These are phyloP conservation scores for Rhodosporidiobolus odoratus DNA, from an alignment of 768 basidiomycete genomes.

Conservation along the genomic window DNA sequence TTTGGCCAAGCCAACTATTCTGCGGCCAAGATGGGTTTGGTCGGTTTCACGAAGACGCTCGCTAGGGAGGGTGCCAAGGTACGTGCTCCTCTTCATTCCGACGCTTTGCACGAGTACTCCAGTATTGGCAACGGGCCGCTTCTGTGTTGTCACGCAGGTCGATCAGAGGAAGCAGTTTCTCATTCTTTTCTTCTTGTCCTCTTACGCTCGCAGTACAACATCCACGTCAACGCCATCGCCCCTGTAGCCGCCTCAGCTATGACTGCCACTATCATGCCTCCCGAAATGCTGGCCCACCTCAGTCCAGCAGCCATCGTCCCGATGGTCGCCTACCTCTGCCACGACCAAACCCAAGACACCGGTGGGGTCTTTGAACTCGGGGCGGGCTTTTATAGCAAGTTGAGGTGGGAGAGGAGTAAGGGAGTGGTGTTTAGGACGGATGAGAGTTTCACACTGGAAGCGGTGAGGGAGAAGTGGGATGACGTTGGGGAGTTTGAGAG, in stretches of 20 bases:
- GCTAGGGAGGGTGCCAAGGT: conserved; percentile 80
- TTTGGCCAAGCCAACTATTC: conserved; percentile 83
- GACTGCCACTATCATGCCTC: conserved; percentile 85
- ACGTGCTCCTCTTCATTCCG: not conserved
- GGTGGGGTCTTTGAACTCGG: conserved; percentile 88
- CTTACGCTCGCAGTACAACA: conserved; percentile 51
- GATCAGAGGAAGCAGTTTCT: too few species aligned
- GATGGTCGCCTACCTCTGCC: conserved; percentile 74
- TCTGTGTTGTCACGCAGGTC: too few species aligned
- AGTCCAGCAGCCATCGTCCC: conserved; percentile 90
- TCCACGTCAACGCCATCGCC: conserved; percentile 78
- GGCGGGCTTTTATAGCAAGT: conserved; percentile 82
- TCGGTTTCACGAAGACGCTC: conserved; percentile 86
- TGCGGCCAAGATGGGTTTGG: conserved; percentile 93
- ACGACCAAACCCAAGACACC: conserved; percentile 52
- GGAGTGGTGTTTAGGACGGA: conserved; percentile 88
- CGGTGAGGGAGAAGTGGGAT: conserved; percentile 79
- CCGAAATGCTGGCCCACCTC: conserved; percentile 66
- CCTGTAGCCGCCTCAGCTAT: conserved; percentile 95
- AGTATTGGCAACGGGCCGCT: too few species aligned
- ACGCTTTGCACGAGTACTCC: not conserved
- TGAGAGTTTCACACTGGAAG: conserved; percentile 83
- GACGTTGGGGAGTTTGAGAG: conserved; percentile 69
- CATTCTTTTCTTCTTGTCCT: not conserved
- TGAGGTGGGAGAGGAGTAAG: conserved; percentile 86